These are phyloP conservation scores for Dissophora ornata DNA, from an alignment of 192 early-diverging fungal genomes.

Conservation along the genomic window DNA sequence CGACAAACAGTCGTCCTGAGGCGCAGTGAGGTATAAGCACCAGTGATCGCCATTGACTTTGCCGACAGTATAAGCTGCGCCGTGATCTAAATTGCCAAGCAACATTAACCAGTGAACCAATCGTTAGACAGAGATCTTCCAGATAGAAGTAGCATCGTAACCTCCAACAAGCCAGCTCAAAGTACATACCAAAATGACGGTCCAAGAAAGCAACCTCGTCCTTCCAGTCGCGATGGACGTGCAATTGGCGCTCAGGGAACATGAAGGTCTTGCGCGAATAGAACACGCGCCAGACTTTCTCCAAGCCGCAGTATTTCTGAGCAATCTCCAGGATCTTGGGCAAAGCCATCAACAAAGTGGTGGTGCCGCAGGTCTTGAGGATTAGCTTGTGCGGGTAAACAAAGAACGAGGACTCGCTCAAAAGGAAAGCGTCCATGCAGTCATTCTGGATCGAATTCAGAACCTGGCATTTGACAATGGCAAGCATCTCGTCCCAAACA, in stretches of 20 bases:
- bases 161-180: too few species aligned
- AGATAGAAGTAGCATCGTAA: too few species aligned
- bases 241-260: conserved; percentile 92
- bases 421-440: conserved; percentile 89
- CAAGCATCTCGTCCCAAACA: conserved; percentile 94
- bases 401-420: conserved; percentile 98
- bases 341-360: conserved; percentile 90
- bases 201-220: conserved; percentile 86
- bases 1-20: conserved; percentile 61
- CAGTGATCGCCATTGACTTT: conserved; percentile 96
- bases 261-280: conserved; percentile 97
- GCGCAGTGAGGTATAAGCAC: conserved; percentile 91
- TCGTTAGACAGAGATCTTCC: too few species aligned
- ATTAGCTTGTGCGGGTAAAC: conserved; percentile 96
- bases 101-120: too few species aligned
- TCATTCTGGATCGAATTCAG: conserved; percentile 87
- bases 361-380: conserved; percentile 98
- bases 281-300: conserved; percentile 84
- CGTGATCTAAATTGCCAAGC: conserved; percentile 61
- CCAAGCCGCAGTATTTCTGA: conserved; percentile 66
- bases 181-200: conserved; percentile 66
- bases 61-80: conserved; percentile 91
- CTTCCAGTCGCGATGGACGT: conserved; percentile 92
- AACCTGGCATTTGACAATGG: conserved; percentile 93
- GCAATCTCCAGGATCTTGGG: conserved; percentile 90